A percentile compares a stretch with the other conserved stretches of the same genome.
Conservation (phyloP, 805 yeast species). For the Starmerella gropengiesseri region DNA sequence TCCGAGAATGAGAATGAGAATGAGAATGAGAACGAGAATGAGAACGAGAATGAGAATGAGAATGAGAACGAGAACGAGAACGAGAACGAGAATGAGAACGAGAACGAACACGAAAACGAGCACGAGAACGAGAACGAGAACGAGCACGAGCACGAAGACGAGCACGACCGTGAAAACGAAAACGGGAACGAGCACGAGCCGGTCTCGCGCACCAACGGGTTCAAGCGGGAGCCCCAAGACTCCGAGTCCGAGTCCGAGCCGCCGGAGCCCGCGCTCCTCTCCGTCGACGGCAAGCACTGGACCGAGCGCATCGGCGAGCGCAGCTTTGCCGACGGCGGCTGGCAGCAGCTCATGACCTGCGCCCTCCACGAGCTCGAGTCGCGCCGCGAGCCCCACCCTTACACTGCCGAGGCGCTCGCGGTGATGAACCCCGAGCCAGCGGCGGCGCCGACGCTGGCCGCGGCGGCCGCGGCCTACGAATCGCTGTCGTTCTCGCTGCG, state of each 20-base stretch:
- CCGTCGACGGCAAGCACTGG: constrained; percentile 39
- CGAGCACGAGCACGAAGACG: constrained; percentile 21
- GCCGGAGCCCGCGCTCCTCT: background rate
- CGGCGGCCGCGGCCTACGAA: constrained; percentile 47
- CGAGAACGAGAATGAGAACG: constrained; percentile 17
- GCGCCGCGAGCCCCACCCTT: constrained; percentile 42
- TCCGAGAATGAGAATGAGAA: constrained; percentile 22
- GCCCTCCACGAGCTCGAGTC: constrained; percentile 51
- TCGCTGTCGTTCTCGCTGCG: constrained; percentile 43
- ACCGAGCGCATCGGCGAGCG: constrained; percentile 63
- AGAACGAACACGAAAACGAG: too few relatives aligned
- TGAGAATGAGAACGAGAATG: constrained; percentile 1
- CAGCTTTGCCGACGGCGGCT: constrained; percentile 69
- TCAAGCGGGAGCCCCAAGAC: constrained; percentile 5
- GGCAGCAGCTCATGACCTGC: constrained; percentile 73
- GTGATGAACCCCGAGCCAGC: constrained; percentile 42
- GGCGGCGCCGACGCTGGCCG: constrained; percentile 36
- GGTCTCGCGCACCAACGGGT: too few relatives aligned
- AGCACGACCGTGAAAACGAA: constrained; percentile 25
- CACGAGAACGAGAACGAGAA: too few relatives aligned
- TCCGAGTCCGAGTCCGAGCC: constrained; percentile 1
- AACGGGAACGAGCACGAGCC: constrained; percentile 20
- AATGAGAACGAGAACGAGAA: constrained; percentile 20
- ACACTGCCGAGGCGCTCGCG: constrained; percentile 42
- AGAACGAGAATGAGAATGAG: constrained; percentile 27